Evolutionary conservation across 305 asterid genomes (phyloP).

Genomic region (Fraxinus sp.): DNA sequence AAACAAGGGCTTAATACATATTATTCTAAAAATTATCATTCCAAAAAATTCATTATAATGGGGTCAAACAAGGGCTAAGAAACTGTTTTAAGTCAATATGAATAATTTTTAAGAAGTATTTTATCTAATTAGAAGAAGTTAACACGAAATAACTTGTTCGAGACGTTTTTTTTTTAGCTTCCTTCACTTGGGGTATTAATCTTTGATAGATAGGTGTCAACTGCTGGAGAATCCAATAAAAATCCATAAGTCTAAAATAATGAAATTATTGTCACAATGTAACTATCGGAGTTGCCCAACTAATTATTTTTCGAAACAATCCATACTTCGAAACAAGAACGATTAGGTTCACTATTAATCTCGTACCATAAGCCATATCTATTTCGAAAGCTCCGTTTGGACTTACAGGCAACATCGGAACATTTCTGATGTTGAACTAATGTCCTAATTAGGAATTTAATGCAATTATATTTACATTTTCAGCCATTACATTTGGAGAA

Average conservation of each 20-base stretch:
- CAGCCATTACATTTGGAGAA: background rate
- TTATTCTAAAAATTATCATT: too few relatives aligned
- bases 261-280: background rate
- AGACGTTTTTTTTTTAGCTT: too few relatives aligned
- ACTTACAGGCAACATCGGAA: background rate
- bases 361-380: background rate
- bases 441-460: background rate
- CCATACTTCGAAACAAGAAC: background rate
- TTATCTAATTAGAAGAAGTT: background rate
- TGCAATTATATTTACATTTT: background rate
- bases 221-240: background rate
- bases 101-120: too few relatives aligned
- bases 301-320: too few relatives aligned
- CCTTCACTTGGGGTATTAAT: background rate
- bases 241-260: background rate
- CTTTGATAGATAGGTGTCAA: background rate
- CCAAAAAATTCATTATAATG: too few relatives aligned
- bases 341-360: background rate
- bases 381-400: background rate
- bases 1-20: too few relatives aligned
- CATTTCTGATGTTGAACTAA: background rate
- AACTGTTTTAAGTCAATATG: background rate
- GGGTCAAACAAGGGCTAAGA: background rate
- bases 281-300: background rate
- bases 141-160: background rate